A percentile compares a stretch with the other conserved stretches of the same genome.
Evolutionary conservation across 805 yeast species (phyloP).

Genomic region (Starmerella geochares): DNA sequence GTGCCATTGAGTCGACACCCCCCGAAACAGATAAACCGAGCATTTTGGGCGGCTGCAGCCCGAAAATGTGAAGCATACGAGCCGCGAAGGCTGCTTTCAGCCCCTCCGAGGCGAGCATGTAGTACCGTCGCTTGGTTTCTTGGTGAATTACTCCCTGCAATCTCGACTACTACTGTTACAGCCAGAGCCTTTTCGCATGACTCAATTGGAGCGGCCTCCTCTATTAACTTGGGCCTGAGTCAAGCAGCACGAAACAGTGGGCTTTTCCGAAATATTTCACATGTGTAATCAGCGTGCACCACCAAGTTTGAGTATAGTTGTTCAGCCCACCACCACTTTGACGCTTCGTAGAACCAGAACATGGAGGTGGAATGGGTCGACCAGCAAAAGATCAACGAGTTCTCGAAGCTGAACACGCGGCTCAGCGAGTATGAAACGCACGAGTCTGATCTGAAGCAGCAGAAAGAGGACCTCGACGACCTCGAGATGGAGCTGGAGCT

Average conservation of each 20-base stretch:
- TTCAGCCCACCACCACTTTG: too few species aligned
- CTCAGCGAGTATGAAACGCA: slow-evolving; percentile 49
- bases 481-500: slow-evolving; percentile 76
- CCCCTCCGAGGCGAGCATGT: too few species aligned
- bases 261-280: too few species aligned
- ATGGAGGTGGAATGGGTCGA: slow-evolving; percentile 68
- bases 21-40: slow-evolving; percentile 61
- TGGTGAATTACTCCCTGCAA: too few species aligned
- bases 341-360: too few species aligned
- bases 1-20: slow-evolving; percentile 71
- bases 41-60: slow-evolving; percentile 17
- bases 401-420: slow-evolving; percentile 68
- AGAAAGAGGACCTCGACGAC: slow-evolving; percentile 83
- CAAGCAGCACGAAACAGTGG: too few species aligned
- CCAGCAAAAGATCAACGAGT: slow-evolving; percentile 79
- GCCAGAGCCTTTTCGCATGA: too few species aligned
- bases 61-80: slow-evolving; percentile 13
- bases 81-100: background rate
- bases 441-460: slow-evolving; percentile 45
- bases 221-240: too few species aligned
- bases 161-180: too few species aligned
- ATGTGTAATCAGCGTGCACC: background rate
- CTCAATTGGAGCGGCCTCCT: too few species aligned
- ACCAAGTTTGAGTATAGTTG: too few species aligned
- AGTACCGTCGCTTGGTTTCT: too few species aligned